Conservation (phyloP, 768 basidiomycete species). For the Auricularia sp. region DNA sequence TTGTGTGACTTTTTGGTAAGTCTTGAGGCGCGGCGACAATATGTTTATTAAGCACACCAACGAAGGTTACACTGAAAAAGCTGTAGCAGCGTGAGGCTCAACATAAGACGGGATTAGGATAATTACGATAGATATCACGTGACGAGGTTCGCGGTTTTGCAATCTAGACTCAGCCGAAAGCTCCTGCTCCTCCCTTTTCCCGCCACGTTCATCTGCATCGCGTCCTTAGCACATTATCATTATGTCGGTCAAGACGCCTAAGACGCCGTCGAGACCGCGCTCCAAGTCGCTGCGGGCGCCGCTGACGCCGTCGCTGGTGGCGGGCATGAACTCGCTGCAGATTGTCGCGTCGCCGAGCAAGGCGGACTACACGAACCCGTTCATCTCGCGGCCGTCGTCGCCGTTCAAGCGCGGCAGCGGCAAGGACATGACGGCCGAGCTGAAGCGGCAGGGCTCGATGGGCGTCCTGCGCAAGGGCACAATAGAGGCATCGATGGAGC, state of each 20-base stretch:
- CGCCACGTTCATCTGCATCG: too few species aligned
- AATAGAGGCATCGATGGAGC: constrained; percentile 64
- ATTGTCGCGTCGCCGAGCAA: constrained; percentile 18
- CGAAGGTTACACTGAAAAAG: too few species aligned
- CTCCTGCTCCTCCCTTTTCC: too few species aligned
- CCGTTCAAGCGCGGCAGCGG: constrained; percentile 53
- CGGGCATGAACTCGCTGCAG: constrained; percentile 28
- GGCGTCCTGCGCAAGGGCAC: constrained; percentile 72
- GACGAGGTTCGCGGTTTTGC: too few species aligned
- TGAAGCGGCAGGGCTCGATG: constrained; percentile 50
- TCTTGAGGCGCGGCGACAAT: too few species aligned
- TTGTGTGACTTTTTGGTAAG: too few species aligned
- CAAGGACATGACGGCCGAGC: constrained; percentile 40
- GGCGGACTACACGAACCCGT: constrained; percentile 49
- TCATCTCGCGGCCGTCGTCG: constrained; percentile 46
- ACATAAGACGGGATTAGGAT: too few species aligned
- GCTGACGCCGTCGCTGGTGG: constrained; percentile 33
- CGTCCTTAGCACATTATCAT: too few species aligned
- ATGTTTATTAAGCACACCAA: too few species aligned
- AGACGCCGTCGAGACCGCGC: background rate
- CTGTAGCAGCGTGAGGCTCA: too few species aligned
- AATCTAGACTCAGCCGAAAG: too few species aligned
- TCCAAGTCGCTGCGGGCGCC: constrained; percentile 27
- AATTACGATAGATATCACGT: too few species aligned
- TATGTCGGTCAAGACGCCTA: background rate